A percentile compares a stretch with the other conserved stretches of the same genome.
phyloP scores from a whole-genome alignment of 345 rosid species.

The Eutrema yunnanense region DNA sequence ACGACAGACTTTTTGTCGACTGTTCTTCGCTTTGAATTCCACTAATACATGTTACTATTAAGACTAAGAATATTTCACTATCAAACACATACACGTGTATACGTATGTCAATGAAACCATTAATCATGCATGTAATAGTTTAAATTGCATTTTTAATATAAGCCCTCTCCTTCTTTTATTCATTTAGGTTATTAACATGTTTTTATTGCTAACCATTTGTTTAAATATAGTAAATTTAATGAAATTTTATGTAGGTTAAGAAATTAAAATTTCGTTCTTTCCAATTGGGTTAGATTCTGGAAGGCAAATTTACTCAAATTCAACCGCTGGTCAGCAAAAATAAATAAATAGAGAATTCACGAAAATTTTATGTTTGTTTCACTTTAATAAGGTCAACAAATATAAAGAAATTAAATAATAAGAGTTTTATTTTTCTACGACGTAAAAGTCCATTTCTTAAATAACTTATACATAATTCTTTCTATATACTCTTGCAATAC shows the following conservation, averaged over 20 bases:
- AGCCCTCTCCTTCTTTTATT: neutral
- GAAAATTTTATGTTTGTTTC: neutral
- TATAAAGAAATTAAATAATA: neutral
- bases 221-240: neutral
- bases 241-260: neutral
- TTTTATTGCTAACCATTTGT: neutral
- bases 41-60: neutral
- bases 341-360: neutral
- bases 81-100: neutral
- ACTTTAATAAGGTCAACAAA: neutral
- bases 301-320: neutral
- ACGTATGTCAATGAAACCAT: neutral
- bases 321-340: neutral
- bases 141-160: neutral
- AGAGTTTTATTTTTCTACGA: neutral
- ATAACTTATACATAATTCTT: neutral
- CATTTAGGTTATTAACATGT: neutral
- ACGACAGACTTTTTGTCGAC: conserved; percentile 10
- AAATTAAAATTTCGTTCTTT: neutral
- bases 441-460: neutral
- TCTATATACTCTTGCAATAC: neutral
- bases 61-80: neutral
- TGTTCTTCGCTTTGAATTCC: conserved; percentile 23
- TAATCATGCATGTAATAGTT: neutral
- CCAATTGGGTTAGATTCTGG: neutral